phyloP scores from a whole-genome alignment of 257 asterid species.

The Ligustrum vulgare region DNA sequence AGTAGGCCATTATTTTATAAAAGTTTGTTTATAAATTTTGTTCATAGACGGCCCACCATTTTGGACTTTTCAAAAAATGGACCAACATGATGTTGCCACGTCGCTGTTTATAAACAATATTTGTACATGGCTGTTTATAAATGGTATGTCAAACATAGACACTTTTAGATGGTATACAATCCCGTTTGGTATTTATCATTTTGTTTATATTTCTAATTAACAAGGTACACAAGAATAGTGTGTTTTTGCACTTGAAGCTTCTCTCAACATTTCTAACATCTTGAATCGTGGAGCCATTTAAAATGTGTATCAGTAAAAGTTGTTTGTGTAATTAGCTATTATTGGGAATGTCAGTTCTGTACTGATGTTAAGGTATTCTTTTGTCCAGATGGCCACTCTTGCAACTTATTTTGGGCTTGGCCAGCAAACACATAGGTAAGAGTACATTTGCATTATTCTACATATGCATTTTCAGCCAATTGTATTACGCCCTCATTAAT shows the following conservation, averaged over 20 bases:
- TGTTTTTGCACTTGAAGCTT: not conserved
- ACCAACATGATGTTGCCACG: too few relatives aligned
- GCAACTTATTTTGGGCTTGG: constrained; percentile 96
- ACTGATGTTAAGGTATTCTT: constrained; percentile 23
- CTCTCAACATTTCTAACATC: not conserved
- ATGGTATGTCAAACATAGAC: too few relatives aligned
- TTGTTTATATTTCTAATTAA: constrained; percentile 1
- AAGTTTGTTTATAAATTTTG: too few relatives aligned
- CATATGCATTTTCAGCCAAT: not conserved
- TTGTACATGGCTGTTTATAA: too few relatives aligned
- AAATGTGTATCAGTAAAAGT: not conserved
- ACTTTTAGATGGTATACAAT: not conserved
- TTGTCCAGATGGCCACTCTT: constrained; percentile 84
- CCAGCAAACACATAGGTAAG: constrained; percentile 79
- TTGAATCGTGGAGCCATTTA: not conserved
- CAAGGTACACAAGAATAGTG: not conserved
- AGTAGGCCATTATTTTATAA: too few relatives aligned
- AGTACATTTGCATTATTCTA: constrained; percentile 8
- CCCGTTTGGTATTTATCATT: not conserved
- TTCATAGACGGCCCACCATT: too few relatives aligned
- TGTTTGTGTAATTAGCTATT: not conserved
- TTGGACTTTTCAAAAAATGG: too few relatives aligned
- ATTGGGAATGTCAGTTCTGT: not conserved
- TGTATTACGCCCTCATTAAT: constrained; percentile 19
- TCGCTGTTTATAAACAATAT: too few relatives aligned